Evolutionary conservation across 164 flowering plant species (phyloP).

Genomic region (Akebia trifoliata): DNA sequence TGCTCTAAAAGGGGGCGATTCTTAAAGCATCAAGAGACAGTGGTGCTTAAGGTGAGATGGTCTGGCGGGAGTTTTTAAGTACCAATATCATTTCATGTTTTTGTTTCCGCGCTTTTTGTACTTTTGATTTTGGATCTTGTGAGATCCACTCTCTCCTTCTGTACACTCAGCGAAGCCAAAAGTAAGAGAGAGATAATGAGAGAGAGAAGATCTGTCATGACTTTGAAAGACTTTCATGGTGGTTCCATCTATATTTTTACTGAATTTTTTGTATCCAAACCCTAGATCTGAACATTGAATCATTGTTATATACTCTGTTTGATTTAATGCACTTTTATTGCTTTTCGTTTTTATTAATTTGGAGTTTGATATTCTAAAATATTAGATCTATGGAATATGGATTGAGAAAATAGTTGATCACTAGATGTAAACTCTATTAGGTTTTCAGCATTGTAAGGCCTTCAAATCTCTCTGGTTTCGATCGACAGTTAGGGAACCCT

Average conservation of each 20-base stretch:
- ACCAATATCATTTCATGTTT: no score
- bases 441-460: constrained; percentile 51
- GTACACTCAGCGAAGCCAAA: constrained; percentile 2
- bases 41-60: no score
- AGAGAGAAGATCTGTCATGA: constrained; percentile 55
- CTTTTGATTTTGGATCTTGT: no score
- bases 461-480: constrained; percentile 52
- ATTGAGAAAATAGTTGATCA: neutral
- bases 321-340: neutral
- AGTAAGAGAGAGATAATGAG: neutral
- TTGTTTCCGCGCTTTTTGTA: no score
- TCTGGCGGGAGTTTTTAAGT: no score
- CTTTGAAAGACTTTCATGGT: constrained; percentile 96
- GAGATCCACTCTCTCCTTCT: no score
- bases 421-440: neutral
- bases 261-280: neutral
- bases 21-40: no score
- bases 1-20: no score
- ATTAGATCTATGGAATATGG: constrained; percentile 18
- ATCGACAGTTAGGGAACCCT: constrained; percentile 69
- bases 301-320: neutral
- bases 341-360: neutral
- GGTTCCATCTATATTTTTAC: constrained; percentile 79
- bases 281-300: constrained; percentile 11
- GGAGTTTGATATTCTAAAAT: neutral